Evolutionary conservation across 352 stramenopile genomes (phyloP).

Genomic region (Lagenidium giganteum): DNA sequence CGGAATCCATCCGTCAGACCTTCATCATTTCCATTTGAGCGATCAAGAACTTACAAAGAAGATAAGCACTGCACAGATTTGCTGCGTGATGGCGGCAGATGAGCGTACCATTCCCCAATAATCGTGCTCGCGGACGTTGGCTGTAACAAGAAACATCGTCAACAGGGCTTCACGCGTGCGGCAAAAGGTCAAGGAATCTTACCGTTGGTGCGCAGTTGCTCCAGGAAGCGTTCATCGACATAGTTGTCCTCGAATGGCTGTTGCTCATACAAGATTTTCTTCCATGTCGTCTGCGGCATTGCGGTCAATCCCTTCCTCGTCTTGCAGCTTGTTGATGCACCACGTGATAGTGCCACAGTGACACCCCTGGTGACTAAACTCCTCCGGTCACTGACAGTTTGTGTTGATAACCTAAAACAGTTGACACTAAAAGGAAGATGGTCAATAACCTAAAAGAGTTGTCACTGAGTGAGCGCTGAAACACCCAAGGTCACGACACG

Average conservation of each 20-base stretch:
- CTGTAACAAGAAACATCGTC: too few species aligned
- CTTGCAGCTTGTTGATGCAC: too few species aligned
- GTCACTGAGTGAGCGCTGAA: too few species aligned
- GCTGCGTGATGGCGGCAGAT: constrained; percentile 76
- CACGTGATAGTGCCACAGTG: too few species aligned
- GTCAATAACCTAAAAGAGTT: too few species aligned
- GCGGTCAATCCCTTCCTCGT: too few species aligned
- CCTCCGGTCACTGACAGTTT: too few species aligned
- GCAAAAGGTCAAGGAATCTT: too few species aligned
- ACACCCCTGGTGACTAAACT: too few species aligned
- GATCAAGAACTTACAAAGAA: constrained; percentile 62
- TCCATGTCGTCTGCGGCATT: constrained; percentile 28
- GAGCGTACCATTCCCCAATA: constrained; percentile 71
- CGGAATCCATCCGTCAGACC: neutral
- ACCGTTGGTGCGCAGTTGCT: constrained; percentile 86
- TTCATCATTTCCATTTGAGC: neutral
- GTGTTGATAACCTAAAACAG: too few species aligned
- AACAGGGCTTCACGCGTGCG: constrained; percentile 6
- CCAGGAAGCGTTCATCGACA: constrained; percentile 78
- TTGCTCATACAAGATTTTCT: constrained; percentile 75
- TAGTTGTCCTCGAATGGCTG: constrained; percentile 86
- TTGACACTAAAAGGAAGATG: too few species aligned
- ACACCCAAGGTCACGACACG: too few species aligned
- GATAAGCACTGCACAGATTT: constrained; percentile 79
- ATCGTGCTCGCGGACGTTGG: constrained; percentile 65